A percentile compares a stretch with the other conserved stretches of the same genome.
phyloP scores from a whole-genome alignment of 805 yeast species.

The Danielozyma ontarioensis region DNA sequence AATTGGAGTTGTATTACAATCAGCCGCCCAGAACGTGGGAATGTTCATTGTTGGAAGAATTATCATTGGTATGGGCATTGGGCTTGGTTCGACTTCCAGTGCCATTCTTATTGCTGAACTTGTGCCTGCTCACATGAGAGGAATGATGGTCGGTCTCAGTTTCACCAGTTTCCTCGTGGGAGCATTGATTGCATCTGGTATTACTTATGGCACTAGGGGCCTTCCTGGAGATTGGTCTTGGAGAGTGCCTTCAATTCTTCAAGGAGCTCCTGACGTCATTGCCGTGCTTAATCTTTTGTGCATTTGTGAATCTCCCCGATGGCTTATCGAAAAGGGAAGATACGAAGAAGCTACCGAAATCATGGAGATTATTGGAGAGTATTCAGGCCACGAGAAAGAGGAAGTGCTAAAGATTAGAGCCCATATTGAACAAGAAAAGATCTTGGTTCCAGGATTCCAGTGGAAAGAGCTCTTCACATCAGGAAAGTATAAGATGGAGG shows the following conservation, averaged over 20 bases:
- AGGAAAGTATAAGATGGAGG: constrained; percentile 4
- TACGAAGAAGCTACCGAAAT: constrained; percentile 9
- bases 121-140: constrained; percentile 24
- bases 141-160: constrained; percentile 14
- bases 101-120: constrained; percentile 32
- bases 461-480: constrained; percentile 6
- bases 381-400: too few species aligned
- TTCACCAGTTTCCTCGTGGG: constrained; percentile 15
- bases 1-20: constrained; percentile 33
- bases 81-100: constrained; percentile 24
- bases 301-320: constrained; percentile 19
- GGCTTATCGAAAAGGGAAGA: constrained; percentile 9
- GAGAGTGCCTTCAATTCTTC: constrained; percentile 12
- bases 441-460: too few species aligned
- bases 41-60: constrained; percentile 34
- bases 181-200: constrained; percentile 13
- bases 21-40: constrained; percentile 29
- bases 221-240: constrained; percentile 10
- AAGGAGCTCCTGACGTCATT: constrained; percentile 6
- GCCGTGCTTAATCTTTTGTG: constrained; percentile 8
- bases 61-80: constrained; percentile 30
- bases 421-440: too few species aligned
- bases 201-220: constrained; percentile 15
- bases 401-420: too few species aligned
- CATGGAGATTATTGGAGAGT: constrained; percentile 4